phyloP scores from a whole-genome alignment of 1,284 basidiomycete genomes.

The Microbotryum violaceum region DNA sequence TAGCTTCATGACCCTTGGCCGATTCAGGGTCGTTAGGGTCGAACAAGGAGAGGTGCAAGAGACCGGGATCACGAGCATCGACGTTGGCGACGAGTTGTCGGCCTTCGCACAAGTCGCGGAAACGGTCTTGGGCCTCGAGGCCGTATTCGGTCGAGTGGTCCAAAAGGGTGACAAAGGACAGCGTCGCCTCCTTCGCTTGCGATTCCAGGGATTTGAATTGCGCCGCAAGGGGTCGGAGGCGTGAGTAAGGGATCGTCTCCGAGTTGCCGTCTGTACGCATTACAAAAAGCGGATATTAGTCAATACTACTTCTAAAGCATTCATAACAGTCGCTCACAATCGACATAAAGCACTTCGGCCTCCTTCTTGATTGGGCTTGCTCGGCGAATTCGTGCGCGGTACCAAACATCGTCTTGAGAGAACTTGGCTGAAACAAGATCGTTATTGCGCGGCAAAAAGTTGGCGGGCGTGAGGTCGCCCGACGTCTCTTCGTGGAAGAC shows the following conservation, averaged over 20 bases:
- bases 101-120: constrained; percentile 73
- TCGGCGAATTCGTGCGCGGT: constrained; percentile 78
- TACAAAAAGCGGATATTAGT: no score
- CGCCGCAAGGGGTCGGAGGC: constrained; percentile 35
- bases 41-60: constrained; percentile 33
- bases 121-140: constrained; percentile 71
- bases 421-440: constrained; percentile 78
- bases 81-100: constrained; percentile 83
- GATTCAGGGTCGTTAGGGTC: constrained; percentile 27
- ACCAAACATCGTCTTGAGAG: constrained; percentile 80
- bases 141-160: constrained; percentile 51
- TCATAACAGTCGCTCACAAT: constrained; percentile 21
- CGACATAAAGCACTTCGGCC: constrained; percentile 55
- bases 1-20: constrained; percentile 15
- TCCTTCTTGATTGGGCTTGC: constrained; percentile 69
- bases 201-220: constrained; percentile 36
- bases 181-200: constrained; percentile 37
- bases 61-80: constrained; percentile 60
- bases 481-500: constrained; percentile 59
- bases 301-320: neutral
- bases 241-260: constrained; percentile 33
- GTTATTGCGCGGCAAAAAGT: constrained; percentile 55
- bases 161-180: constrained; percentile 36
- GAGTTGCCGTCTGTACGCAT: constrained; percentile 35
- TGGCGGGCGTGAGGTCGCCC: constrained; percentile 51